Evolutionary conservation across 768 basidiomycete genomes (phyloP).

Genomic region (Candolleomyces eurysporus): DNA sequence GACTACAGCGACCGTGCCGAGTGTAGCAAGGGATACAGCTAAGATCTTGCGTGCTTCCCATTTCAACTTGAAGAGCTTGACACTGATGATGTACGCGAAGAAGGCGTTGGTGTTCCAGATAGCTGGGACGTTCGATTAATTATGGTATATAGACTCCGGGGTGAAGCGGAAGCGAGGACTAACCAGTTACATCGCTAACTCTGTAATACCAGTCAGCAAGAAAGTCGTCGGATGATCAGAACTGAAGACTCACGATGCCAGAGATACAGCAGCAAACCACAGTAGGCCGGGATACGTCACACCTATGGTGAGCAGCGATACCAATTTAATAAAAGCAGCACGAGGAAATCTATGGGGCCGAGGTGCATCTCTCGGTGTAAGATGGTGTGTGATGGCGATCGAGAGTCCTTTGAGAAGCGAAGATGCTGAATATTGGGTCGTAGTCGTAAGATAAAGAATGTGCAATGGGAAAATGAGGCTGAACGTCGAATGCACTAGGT

Average conservation of each 20-base stretch:
- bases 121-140: constrained; percentile 29
- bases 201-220: constrained; percentile 34
- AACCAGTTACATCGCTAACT: constrained; percentile 77
- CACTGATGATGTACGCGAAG: constrained; percentile 86
- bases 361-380: constrained; percentile 31
- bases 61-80: constrained; percentile 59
- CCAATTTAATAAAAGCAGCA: constrained; percentile 34
- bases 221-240: background rate
- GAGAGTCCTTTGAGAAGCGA: constrained; percentile 52
- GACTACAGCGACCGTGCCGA: constrained; percentile 78
- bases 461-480: constrained; percentile 80
- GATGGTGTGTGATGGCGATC: constrained; percentile 46
- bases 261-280: constrained; percentile 72
- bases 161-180: constrained; percentile 16
- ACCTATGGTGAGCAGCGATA: constrained; percentile 48
- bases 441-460: constrained; percentile 58
- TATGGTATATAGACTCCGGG: constrained; percentile 8
- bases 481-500: constrained; percentile 80
- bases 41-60: constrained; percentile 65
- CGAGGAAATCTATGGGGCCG: constrained; percentile 36
- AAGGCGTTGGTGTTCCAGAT: constrained; percentile 91
- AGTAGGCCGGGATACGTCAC: constrained; percentile 64
- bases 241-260: constrained; percentile 61
- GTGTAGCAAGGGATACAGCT: constrained; percentile 77
- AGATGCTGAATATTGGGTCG: constrained; percentile 44